Evolutionary conservation across 768 basidiomycete species (phyloP).

Genomic region (Mycena vitilis): DNA sequence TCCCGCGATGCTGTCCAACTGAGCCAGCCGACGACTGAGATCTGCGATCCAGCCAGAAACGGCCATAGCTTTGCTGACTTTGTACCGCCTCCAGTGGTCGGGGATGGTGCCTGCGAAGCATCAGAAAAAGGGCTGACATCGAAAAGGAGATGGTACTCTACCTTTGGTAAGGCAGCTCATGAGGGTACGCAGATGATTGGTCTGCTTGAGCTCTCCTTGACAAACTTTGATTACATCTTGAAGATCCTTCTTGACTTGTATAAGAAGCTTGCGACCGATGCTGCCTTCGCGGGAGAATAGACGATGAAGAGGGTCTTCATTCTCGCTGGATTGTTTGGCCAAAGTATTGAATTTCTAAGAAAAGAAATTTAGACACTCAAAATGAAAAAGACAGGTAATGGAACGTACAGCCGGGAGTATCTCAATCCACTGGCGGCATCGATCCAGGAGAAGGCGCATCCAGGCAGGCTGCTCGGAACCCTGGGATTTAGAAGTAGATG

Average conservation of each 20-base stretch:
- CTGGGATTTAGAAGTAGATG: slow-evolving; percentile 72
- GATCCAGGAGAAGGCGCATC: slow-evolving; percentile 89
- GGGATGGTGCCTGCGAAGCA: slow-evolving; percentile 81
- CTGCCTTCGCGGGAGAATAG: slow-evolving; percentile 89
- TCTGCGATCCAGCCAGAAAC: slow-evolving; percentile 90
- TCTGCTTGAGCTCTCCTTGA: slow-evolving; percentile 90
- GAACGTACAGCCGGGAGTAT: slow-evolving; percentile 77
- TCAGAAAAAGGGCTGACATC: slow-evolving; percentile 25
- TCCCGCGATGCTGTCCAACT: slow-evolving; percentile 78
- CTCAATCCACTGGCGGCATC: slow-evolving; percentile 86
- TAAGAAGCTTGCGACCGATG: slow-evolving; percentile 84
- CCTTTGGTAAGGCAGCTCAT: slow-evolving; percentile 94
- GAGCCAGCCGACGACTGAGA: slow-evolving; percentile 81
- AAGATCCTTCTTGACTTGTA: slow-evolving; percentile 84
- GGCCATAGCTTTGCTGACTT: slow-evolving; percentile 83
- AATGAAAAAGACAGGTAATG: background rate
- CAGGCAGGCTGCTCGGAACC: slow-evolving; percentile 88
- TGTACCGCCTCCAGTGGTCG: slow-evolving; percentile 89
- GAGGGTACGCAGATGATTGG: slow-evolving; percentile 92
- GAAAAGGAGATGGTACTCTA: slow-evolving; percentile 38
- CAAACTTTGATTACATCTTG: slow-evolving; percentile 86
- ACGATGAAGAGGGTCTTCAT: slow-evolving; percentile 87
- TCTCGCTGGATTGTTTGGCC: slow-evolving; percentile 73
- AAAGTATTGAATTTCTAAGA: slow-evolving; percentile 72
- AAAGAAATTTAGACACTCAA: slow-evolving; percentile 26